phyloP scores from a whole-genome alignment of 345 rosid species.

The Bruguiera parviflora region DNA sequence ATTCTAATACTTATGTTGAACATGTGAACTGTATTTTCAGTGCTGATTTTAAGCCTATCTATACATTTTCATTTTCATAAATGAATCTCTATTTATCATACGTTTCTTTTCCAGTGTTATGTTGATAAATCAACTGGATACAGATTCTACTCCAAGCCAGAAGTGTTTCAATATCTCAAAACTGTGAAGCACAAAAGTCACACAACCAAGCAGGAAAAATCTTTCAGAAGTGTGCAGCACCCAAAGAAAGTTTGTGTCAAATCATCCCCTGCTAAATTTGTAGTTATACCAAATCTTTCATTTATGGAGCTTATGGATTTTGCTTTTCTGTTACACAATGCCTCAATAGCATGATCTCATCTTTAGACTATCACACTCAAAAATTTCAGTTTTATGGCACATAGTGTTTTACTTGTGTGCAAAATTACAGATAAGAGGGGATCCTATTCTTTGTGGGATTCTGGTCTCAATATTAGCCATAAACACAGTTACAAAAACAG shows the following conservation, averaged over 20 bases:
- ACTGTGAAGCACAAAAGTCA: conserved; percentile 9
- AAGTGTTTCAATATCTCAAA: conserved; percentile 34
- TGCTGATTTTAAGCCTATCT: neutral
- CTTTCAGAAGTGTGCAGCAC: neutral
- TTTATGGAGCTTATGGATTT: neutral
- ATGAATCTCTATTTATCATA: neutral
- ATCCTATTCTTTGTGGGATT: too few relatives aligned
- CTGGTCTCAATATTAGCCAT: too few relatives aligned
- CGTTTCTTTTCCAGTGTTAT: conserved; percentile 28
- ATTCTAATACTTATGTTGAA: neutral
- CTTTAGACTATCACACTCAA: neutral
- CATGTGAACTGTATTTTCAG: neutral
- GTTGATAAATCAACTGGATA: conserved; percentile 30
- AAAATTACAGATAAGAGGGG: too few relatives aligned
- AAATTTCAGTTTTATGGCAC: neutral
- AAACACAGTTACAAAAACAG: too few relatives aligned
- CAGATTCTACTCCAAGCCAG: conserved; percentile 41
- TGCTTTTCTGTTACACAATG: neutral
- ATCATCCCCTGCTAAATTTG: conserved; percentile 3
- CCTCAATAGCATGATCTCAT: neutral
- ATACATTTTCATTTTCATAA: neutral
- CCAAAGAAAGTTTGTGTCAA: conserved; percentile 25
- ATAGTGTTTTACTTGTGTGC: too few relatives aligned
- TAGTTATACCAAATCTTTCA: neutral
- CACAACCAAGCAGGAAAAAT: conserved; percentile 16